Percentiles rank a stretch among this genome's conserved stretches.
Conservation (phyloP, 106 monocot species). For the Dendrobium officinale region DNA sequence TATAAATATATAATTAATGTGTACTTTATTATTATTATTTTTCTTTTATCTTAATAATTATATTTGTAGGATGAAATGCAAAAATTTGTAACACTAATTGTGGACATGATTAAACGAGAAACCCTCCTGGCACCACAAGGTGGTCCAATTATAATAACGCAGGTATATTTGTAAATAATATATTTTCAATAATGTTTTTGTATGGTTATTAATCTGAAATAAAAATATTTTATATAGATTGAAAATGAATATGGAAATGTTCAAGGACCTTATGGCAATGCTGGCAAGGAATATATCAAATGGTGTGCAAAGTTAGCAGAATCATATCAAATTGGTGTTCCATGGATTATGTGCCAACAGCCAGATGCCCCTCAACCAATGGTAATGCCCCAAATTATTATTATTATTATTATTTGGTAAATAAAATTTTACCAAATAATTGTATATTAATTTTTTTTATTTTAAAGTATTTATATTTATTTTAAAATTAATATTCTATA, state of each 20-base stretch:
- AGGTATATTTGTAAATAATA: constrained; percentile 20
- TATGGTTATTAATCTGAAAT: neutral
- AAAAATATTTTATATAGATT: constrained; percentile 14
- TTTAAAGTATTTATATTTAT: too few relatives aligned
- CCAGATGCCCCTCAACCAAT: constrained; percentile 27
- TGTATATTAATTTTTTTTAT: too few relatives aligned
- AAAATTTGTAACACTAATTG: constrained; percentile 39
- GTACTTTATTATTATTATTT: neutral
- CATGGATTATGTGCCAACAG: constrained; percentile 42
- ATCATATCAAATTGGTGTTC: constrained; percentile 22
- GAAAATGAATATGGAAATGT: constrained; percentile 37
- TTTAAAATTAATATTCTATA: too few relatives aligned
- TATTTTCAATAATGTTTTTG: neutral
- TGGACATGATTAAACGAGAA: constrained; percentile 28
- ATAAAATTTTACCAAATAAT: too few relatives aligned
- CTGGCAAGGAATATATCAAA: constrained; percentile 20
- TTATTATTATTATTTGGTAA: neutral
- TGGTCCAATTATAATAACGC: constrained; percentile 56
- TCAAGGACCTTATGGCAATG: neutral
- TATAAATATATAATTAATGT: neutral
- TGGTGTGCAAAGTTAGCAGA: constrained; percentile 30
- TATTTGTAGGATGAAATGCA: constrained; percentile 33
- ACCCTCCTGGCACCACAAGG: constrained; percentile 39
- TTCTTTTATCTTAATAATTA: too few relatives aligned
- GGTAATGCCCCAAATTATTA: neutral